A percentile compares a stretch with the other conserved stretches of the same genome.
These are phyloP conservation scores for Aurinia saxatilis DNA, from an alignment of 345 rosid genomes.

Conservation along the genomic window DNA sequence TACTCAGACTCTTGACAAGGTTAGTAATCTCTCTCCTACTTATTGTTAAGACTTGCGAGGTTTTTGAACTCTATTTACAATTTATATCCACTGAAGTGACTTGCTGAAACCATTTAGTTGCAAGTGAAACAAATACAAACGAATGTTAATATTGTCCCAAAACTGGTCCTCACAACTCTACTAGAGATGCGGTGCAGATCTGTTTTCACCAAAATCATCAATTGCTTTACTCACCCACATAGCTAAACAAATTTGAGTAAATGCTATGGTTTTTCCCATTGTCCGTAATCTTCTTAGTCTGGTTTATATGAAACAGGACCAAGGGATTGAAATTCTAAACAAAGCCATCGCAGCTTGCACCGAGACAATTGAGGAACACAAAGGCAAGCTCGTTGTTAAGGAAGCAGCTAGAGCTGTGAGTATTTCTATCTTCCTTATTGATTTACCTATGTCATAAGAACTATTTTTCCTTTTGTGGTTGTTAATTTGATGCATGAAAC, in stretches of 20 bases:
- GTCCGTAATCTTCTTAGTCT: background rate
- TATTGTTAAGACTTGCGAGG: background rate
- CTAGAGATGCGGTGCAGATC: too few species aligned
- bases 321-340: slow-evolving; percentile 74
- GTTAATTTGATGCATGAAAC: background rate
- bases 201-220: too few species aligned
- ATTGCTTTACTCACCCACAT: too few species aligned
- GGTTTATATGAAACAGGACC: slow-evolving; percentile 50
- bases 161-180: too few species aligned
- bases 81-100: too few species aligned
- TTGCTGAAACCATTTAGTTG: too few species aligned
- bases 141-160: too few species aligned
- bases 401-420: slow-evolving; percentile 95
- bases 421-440: too few species aligned
- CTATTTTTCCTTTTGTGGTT: background rate
- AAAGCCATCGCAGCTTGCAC: slow-evolving; percentile 79
- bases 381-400: slow-evolving; percentile 81
- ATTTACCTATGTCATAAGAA: slow-evolving; percentile 31
- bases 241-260: too few species aligned
- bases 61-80: too few species aligned
- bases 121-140: too few species aligned
- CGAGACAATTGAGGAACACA: slow-evolving; percentile 69
- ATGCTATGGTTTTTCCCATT: background rate
- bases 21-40: slow-evolving; percentile 20
- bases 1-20: slow-evolving; percentile 98